phyloP scores from a whole-genome alignment of 2,329 filamentous ascomycete species.

The Aspergillus fijiensis region DNA sequence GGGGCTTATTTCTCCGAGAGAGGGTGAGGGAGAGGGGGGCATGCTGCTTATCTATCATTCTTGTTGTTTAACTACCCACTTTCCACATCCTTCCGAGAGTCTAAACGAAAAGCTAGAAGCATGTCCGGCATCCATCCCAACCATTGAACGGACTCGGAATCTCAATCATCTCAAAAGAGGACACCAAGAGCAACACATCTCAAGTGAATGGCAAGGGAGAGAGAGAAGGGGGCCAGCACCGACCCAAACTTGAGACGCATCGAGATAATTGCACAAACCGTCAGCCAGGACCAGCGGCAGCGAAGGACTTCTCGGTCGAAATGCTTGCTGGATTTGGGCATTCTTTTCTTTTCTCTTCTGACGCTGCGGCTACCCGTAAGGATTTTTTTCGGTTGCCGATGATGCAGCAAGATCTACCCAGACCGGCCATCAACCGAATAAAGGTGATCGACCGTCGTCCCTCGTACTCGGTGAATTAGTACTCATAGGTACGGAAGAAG shows the following conservation, averaged over 20 bases:
- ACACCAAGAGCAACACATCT: neutral
- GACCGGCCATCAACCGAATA: too few species aligned
- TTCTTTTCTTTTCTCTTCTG: neutral
- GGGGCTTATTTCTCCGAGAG: constrained; percentile 8
- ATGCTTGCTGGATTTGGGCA: neutral
- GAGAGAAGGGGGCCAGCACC: neutral
- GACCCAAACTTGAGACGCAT: neutral
- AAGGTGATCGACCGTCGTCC: too few species aligned
- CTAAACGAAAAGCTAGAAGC: neutral
- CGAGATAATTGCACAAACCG: neutral
- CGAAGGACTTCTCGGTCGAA: neutral
- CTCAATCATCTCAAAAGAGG: neutral
- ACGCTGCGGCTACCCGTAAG: neutral
- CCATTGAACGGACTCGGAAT: neutral
- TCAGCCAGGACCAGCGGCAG: neutral
- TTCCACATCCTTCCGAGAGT: neutral
- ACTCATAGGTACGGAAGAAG: too few species aligned
- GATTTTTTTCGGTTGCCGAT: neutral
- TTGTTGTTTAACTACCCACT: constrained; percentile 5
- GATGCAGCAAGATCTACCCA: neutral
- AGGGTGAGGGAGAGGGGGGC: neutral
- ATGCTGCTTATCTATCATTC: neutral
- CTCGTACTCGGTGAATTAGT: too few species aligned
- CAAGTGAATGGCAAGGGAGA: neutral
- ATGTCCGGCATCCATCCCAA: neutral